Conservation (phyloP, 2,329 filamentous ascomycete genomes). For the Neopestalotiopsis rosae region DNA sequence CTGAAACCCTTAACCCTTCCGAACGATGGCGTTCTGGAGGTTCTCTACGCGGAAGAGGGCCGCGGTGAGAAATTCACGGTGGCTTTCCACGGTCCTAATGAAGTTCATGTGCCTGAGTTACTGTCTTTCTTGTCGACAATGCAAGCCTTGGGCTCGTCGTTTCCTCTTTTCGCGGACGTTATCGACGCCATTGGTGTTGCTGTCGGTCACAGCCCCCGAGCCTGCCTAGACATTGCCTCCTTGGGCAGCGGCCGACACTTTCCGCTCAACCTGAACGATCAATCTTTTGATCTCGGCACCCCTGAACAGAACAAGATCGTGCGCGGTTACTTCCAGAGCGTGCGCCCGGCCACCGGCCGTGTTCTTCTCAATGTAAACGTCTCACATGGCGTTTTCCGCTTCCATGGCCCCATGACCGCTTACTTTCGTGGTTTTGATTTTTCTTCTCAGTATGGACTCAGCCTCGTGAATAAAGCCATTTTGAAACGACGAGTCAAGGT, state of each 20-base stretch:
- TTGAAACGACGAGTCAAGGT: constrained; percentile 26
- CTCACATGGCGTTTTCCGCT: constrained; percentile 49
- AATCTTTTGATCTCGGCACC: constrained; percentile 32
- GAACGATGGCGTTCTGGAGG: constrained; percentile 35
- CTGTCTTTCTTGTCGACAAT: constrained; percentile 51
- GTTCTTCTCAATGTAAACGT: constrained; percentile 62
- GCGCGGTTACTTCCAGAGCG: constrained; percentile 62
- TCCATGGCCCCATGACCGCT: constrained; percentile 39
- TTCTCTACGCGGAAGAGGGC: constrained; percentile 42
- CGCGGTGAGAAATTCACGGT: constrained; percentile 45
- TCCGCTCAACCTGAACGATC: constrained; percentile 40
- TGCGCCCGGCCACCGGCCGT: constrained; percentile 57
- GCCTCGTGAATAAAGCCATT: constrained; percentile 22
- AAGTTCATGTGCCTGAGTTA: constrained; percentile 46
- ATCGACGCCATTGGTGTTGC: constrained; percentile 60
- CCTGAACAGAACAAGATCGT: constrained; percentile 44
- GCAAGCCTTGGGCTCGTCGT: constrained; percentile 40
- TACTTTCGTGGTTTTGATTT: constrained; percentile 35
- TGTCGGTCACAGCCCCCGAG: constrained; percentile 50
- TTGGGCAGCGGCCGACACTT: constrained; percentile 57
- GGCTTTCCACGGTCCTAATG: constrained; percentile 44
- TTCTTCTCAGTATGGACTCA: background rate
- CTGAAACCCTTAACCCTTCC: constrained; percentile 43
- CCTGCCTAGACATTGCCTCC: constrained; percentile 40
- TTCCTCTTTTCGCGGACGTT: constrained; percentile 54